Base-by-base conservation (phyloP, 1,284 basidiomycete species). In the Rhodotorula sp. region DNA sequence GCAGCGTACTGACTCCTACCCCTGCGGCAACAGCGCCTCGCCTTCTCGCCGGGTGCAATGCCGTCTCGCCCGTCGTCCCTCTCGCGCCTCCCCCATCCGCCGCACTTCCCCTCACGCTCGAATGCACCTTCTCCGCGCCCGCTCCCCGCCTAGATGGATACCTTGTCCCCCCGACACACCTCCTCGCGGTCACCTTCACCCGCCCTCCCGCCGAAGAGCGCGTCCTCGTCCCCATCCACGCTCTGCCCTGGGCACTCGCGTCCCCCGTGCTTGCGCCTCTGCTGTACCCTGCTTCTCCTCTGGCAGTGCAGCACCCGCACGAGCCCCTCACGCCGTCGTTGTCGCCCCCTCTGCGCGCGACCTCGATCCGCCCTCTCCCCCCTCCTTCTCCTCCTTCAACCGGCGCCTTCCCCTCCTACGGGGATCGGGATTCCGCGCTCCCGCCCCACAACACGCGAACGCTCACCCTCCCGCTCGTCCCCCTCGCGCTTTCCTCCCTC, bases 201-300 rank as follows among this genome's bases (percentile, higher is more conserved):
- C 0, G 7, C 29, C 1, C 19, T 13, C 10, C 12, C 22, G 2
- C 12, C 41, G 12, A 7, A 13, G 41, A 55, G 3, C 54, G 36
- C 27, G 8, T 72, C 54, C 60, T 72, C 55, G 63, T 72, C 7
- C 66, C 70, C 25, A 39, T 55, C 3, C 70, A 72, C 29, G 59
- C 63, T 1, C 55, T 68, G 44, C 37, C 64, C 2, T 72, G 67
- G 60, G 13, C 50, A 0, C 32, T 62, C 39, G 51, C 44, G 0
- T 56, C 44, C 21, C 34, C 32, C 10, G 10, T 8, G 13, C 21
- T 67, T n/a, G 51, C 53, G 3, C 58, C 36, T 27, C 15, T 21
- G 13, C 46, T 37, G 2, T 15, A 27, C 1, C 17, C 15, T 0
- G 21, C 17, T 1, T n/a, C 15, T 10, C 7, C 57, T 8, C 12